Evolutionary conservation across 1,139 yeast genomes (phyloP).

Genomic region (Geotrichum fermentans): DNA sequence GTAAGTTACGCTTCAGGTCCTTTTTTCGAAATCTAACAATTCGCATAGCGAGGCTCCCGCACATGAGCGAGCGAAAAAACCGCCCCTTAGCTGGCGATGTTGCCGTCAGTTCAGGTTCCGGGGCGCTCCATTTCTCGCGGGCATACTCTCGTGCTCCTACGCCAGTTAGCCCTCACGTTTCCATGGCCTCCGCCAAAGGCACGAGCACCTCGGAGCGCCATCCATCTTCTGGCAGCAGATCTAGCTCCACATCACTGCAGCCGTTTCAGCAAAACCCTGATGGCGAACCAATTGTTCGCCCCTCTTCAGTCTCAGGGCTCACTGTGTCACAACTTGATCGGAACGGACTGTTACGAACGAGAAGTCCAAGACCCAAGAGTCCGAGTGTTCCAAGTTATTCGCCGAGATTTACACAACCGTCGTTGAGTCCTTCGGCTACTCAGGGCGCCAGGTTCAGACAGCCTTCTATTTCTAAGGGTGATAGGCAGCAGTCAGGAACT

Average conservation of each 20-base stretch:
- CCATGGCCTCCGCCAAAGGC: constrained; percentile 15
- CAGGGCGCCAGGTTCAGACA: not conserved
- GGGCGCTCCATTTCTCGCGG: constrained; percentile 9
- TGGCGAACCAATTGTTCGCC: constrained; percentile 1
- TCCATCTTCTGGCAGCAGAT: constrained; percentile 3
- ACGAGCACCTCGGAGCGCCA: constrained; percentile 1
- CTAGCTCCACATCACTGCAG: not conserved
- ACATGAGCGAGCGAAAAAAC: constrained; percentile 4
- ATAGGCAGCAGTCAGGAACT: constrained; percentile 3
- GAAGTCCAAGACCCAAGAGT: constrained; percentile 4
- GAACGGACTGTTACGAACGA: not conserved
- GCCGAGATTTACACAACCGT: not conserved
- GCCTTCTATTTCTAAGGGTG: not conserved
- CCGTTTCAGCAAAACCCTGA: constrained; percentile 6
- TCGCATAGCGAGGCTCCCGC: too few relatives aligned
- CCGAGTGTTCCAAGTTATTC: not conserved
- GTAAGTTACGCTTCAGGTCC: too few relatives aligned
- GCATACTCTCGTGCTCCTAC: constrained; percentile 15
- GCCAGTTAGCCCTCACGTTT: constrained; percentile 17
- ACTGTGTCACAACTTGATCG: too few relatives aligned
- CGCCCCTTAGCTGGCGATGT: constrained; percentile 7
- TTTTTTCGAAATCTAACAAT: not conserved
- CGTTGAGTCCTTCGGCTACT: not conserved
- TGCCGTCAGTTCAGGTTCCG: constrained; percentile 7
- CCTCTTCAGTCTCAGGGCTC: not conserved